Conservation (phyloP, 441 rosid species). For the Kokia cookei region DNA sequence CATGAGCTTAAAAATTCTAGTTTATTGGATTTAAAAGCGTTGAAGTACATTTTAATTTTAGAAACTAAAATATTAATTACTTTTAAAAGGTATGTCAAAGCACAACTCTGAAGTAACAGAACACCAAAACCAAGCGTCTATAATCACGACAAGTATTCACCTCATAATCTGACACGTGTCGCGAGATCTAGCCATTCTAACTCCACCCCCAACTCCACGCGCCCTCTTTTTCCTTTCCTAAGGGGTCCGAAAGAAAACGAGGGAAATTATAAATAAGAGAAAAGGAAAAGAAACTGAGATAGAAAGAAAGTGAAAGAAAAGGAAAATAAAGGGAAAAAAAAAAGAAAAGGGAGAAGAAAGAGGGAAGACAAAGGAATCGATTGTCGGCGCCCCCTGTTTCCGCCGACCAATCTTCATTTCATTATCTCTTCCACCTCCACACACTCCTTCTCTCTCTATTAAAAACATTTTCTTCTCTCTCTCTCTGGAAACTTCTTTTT, state of each 20-base stretch:
- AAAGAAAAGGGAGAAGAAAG: neutral
- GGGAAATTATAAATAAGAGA: neutral
- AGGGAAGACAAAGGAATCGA: slow-evolving; percentile 37
- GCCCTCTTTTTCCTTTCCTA: neutral
- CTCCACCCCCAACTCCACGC: neutral
- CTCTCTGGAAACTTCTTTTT: neutral
- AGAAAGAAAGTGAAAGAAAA: neutral
- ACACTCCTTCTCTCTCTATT: neutral
- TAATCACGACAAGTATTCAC: neutral
- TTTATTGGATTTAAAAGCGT: too few species aligned
- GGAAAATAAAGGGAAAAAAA: neutral
- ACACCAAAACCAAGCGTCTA: neutral
- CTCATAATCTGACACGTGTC: neutral
- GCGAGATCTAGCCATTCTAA: neutral
- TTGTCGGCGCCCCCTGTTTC: slow-evolving; percentile 68
- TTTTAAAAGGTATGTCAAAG: slow-evolving; percentile 26
- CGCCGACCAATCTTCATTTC: slow-evolving; percentile 67
- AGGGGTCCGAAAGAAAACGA: neutral
- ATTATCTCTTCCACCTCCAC: slow-evolving; percentile 17
- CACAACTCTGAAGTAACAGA: neutral
- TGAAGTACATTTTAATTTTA: too few species aligned
- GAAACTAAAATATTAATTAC: slow-evolving; percentile 13
- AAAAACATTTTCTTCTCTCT: neutral
- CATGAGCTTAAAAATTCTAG: too few species aligned
- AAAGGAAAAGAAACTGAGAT: neutral